These are phyloP conservation scores for Trichoderma breve DNA, from an alignment of 2,329 filamentous ascomycete genomes.

Conservation along the genomic window DNA sequence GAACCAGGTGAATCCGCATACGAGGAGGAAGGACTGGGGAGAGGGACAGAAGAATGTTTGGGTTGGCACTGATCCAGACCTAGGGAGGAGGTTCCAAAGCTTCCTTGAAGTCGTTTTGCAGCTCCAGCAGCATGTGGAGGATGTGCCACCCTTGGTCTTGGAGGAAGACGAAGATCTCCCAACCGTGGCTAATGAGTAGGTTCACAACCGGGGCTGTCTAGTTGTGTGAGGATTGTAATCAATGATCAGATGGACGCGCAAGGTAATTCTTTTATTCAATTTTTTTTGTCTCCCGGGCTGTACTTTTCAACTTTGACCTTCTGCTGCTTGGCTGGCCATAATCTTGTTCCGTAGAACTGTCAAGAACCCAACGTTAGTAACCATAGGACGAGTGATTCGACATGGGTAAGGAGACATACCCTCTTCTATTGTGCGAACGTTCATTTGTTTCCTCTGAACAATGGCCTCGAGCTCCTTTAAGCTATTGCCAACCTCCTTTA, in stretches of 20 bases:
- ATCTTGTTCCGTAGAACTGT: constrained; percentile 42
- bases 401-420: constrained; percentile 46
- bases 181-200: neutral
- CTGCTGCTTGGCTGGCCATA: constrained; percentile 34
- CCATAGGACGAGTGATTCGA: neutral
- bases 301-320: constrained; percentile 7
- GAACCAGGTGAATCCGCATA: constrained; percentile 29
- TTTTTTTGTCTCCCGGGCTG: neutral
- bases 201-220: neutral
- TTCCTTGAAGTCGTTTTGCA: constrained; percentile 35
- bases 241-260: neutral
- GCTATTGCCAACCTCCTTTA: constrained; percentile 51
- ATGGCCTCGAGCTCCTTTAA: constrained; percentile 58
- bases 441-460: constrained; percentile 72
- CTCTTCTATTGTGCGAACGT: constrained; percentile 84
- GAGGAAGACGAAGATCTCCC: neutral
- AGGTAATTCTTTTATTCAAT: neutral
- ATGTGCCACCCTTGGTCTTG: neutral
- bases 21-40: constrained; percentile 34
- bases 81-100: constrained; percentile 28
- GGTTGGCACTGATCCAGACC: constrained; percentile 28
- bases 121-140: constrained; percentile 31
- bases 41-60: constrained; percentile 32
- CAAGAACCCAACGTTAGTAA: constrained; percentile 12
- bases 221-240: neutral